phyloP scores from a whole-genome alignment of 495 filamentous ascomycete species.

The Lepraria neglecta region DNA sequence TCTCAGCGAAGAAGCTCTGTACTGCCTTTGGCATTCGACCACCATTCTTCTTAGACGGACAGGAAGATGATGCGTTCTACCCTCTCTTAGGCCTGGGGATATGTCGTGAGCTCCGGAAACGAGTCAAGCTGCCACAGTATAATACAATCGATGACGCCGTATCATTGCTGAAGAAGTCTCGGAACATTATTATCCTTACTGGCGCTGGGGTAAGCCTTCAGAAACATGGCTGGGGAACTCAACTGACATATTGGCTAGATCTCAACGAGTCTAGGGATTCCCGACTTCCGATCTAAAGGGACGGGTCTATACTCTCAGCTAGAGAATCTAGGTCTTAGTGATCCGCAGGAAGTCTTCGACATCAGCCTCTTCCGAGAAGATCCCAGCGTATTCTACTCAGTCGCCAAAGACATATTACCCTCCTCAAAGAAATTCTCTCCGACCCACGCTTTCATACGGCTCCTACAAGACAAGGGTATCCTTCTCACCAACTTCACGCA shows the following conservation, averaged over 20 bases:
- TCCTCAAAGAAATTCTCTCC: constrained; percentile 68
- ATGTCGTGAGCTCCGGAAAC: constrained; percentile 72
- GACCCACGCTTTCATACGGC: constrained; percentile 89
- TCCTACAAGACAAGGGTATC: constrained; percentile 86
- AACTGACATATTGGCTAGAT: constrained; percentile 45
- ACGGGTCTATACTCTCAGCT: constrained; percentile 68
- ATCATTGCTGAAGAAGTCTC: constrained; percentile 59
- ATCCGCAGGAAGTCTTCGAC: constrained; percentile 94
- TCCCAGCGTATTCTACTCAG: constrained; percentile 83
- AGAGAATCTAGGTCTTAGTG: constrained; percentile 64
- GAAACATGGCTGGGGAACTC: not conserved
- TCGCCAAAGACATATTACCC: constrained; percentile 87
- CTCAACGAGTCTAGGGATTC: constrained; percentile 62
- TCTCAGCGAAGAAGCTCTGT: constrained; percentile 75
- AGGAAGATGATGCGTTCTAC: constrained; percentile 68
- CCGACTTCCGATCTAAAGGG: constrained; percentile 62
- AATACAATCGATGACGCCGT: constrained; percentile 89
- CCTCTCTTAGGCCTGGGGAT: constrained; percentile 69
- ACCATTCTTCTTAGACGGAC: constrained; percentile 68
- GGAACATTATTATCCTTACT: constrained; percentile 88
- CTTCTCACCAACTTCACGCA: constrained; percentile 96
- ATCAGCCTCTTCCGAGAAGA: constrained; percentile 80
- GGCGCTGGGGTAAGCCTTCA: constrained; percentile 65
- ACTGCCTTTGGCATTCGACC: constrained; percentile 85
- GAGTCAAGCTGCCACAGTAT: constrained; percentile 71